A percentile compares a stretch with the other conserved stretches of the same genome.
Evolutionary conservation across 768 basidiomycete genomes (phyloP).

Genomic region (Kwoniella sp.): DNA sequence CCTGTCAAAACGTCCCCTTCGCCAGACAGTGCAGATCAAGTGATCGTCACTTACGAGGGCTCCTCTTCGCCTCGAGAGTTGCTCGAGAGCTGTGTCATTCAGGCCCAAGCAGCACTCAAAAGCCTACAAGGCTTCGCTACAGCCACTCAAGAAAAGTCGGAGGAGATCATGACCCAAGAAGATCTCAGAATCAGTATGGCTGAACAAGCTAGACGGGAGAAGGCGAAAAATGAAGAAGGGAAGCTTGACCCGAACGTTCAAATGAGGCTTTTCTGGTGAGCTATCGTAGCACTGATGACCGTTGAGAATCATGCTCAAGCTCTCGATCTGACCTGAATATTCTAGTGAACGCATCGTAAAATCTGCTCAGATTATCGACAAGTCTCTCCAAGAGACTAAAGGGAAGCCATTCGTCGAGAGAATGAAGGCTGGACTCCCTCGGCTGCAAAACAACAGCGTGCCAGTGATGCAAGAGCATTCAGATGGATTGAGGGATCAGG

Average conservation of each 20-base stretch:
- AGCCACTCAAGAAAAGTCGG: neutral
- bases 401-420: conserved; percentile 82
- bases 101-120: conserved; percentile 88
- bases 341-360: conserved; percentile 70
- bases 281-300: conserved; percentile 3
- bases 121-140: conserved; percentile 63
- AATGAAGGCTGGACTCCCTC: conserved; percentile 74
- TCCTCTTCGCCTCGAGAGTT: conserved; percentile 87
- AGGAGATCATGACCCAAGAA: conserved; percentile 66
- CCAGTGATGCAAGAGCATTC: conserved; percentile 55
- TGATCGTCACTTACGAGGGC: conserved; percentile 77
- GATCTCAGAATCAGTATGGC: conserved; percentile 73
- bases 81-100: conserved; percentile 86
- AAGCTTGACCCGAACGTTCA: conserved; percentile 73
- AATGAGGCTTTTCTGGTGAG: conserved; percentile 72
- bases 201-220: conserved; percentile 58
- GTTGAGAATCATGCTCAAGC: neutral
- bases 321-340: neutral
- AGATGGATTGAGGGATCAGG: conserved; percentile 68
- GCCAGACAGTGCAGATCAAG: conserved; percentile 8
- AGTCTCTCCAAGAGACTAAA: conserved; percentile 83
- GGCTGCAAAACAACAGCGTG: conserved; percentile 60
- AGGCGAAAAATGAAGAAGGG: conserved; percentile 68
- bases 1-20: conserved; percentile 6
- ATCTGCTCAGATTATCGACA: conserved; percentile 82